Evolutionary conservation across 371 early-diverging fungal genomes (phyloP).

Genomic region (Mucor saturninus): DNA sequence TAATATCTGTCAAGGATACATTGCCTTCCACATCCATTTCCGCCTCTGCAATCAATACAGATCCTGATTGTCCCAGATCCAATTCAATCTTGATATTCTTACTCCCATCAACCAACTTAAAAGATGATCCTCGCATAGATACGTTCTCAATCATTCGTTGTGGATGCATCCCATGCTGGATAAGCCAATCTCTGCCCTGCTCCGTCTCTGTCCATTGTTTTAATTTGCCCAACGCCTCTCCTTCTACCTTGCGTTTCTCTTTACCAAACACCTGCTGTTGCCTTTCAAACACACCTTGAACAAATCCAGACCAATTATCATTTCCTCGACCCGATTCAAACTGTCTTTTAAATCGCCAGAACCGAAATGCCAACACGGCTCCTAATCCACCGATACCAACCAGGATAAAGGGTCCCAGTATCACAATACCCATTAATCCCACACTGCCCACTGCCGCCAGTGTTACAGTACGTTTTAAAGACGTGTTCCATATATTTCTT

Average conservation of each 20-base stretch:
- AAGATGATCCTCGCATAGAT: constrained; percentile 22
- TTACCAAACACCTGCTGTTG: constrained; percentile 12
- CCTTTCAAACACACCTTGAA: constrained; percentile 2
- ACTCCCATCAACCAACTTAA: background rate
- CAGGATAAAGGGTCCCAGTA: constrained; percentile 29
- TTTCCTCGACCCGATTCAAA: background rate
- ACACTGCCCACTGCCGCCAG: constrained; percentile 15
- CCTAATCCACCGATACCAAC: constrained; percentile 28
- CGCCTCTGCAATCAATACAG: constrained; percentile 21
- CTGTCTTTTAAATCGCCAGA: constrained; percentile 26
- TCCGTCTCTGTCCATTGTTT: constrained; percentile 16
- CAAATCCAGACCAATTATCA: constrained; percentile 15
- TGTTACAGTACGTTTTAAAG: constrained; percentile 12
- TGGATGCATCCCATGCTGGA: constrained; percentile 21
- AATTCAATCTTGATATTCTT: constrained; percentile 27
- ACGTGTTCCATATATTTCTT: constrained; percentile 18
- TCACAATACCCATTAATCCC: constrained; percentile 8
- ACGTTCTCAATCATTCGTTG: constrained; percentile 7
- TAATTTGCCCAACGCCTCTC: constrained; percentile 20
- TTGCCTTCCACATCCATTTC: constrained; percentile 11
- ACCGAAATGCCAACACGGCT: constrained; percentile 21
- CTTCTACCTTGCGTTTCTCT: constrained; percentile 14
- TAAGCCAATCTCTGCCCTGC: constrained; percentile 9
- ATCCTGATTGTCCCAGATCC: constrained; percentile 18
- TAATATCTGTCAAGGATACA: constrained; percentile 11